A percentile compares a stretch with the other conserved stretches of the same genome.
Conservation (phyloP, 306 rosid genomes). For the Pterocarpus macrocarpus region DNA sequence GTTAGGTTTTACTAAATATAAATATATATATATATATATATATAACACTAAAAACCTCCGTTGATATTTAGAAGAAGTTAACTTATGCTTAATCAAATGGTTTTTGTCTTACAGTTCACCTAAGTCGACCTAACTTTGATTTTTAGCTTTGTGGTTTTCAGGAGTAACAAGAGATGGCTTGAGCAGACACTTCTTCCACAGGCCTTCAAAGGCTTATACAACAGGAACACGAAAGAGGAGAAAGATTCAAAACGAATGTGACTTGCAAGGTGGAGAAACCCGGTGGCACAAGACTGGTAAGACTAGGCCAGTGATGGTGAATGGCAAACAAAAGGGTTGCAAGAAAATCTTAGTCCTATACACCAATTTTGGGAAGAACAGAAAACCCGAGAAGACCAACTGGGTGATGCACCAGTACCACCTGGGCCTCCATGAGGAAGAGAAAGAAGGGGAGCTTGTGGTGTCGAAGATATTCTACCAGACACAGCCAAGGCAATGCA, state of each 20-base stretch:
- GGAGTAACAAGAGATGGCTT: slow-evolving; percentile 95
- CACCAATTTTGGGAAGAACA: slow-evolving; percentile 92
- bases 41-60: too few species aligned
- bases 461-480: slow-evolving; percentile 95
- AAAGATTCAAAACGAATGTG: slow-evolving; percentile 88
- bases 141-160: slow-evolving; percentile 38
- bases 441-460: slow-evolving; percentile 94
- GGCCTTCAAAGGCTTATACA: slow-evolving; percentile 98
- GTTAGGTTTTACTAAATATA: too few species aligned
- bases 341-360: slow-evolving; percentile 93
- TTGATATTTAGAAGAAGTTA: slow-evolving; percentile 13
- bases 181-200: slow-evolving; percentile 94
- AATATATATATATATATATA: too few species aligned
- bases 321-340: slow-evolving; percentile 92
- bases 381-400: slow-evolving; percentile 94
- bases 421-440: slow-evolving; percentile 87
- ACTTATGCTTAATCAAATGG: not conserved
- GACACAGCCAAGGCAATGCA: slow-evolving; percentile 96
- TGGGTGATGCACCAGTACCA: slow-evolving; percentile 99
- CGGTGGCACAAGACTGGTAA: slow-evolving; percentile 99
- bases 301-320: slow-evolving; percentile 89
- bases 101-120: slow-evolving; percentile 55
- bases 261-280: slow-evolving; percentile 87
- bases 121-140: slow-evolving; percentile 70
- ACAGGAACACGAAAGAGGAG: slow-evolving; percentile 97